phyloP scores from a whole-genome alignment of 139 green algal species.

The Desmodesmus armatus region DNA sequence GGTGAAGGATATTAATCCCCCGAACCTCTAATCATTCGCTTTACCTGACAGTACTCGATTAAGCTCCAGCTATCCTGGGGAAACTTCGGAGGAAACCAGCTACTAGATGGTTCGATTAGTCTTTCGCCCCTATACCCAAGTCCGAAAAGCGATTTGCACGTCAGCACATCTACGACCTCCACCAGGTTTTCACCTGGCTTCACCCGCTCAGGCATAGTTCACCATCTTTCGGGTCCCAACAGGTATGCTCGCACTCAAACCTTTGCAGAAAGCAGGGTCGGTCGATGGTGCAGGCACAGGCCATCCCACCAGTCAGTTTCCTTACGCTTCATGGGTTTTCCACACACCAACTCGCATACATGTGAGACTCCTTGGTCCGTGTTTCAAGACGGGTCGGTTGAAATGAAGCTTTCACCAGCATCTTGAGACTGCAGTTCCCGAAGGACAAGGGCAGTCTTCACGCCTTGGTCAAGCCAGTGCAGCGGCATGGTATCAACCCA shows the following conservation, averaged over 20 bases:
- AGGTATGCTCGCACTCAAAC: slow-evolving; percentile 91
- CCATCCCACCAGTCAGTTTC: slow-evolving; percentile 89
- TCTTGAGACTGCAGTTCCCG: slow-evolving; percentile 81
- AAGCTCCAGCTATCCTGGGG: slow-evolving; percentile 92
- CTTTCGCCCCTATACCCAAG: slow-evolving; percentile 98
- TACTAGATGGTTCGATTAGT: slow-evolving; percentile 99
- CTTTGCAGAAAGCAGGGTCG: slow-evolving; percentile 91
- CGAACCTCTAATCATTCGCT: slow-evolving; percentile 95
- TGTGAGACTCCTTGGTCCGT: slow-evolving; percentile 98
- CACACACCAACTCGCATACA: slow-evolving; percentile 92
- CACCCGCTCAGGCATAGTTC: slow-evolving; percentile 95
- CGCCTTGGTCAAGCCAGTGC: slow-evolving; percentile 76
- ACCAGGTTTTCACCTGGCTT: slow-evolving; percentile 95
- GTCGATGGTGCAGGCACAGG: slow-evolving; percentile 85
- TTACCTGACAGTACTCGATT: slow-evolving; percentile 90
- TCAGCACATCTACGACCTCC: slow-evolving; percentile 96
- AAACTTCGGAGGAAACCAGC: slow-evolving; percentile 97
- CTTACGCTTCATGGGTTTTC: slow-evolving; percentile 93
- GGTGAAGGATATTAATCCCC: slow-evolving; percentile 87
- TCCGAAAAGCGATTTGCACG: slow-evolving; percentile 98
- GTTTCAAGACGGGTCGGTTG: slow-evolving; percentile 94
- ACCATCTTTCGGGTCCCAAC: slow-evolving; percentile 96
- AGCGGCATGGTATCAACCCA: slow-evolving; percentile 69
- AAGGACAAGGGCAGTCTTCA: slow-evolving; percentile 73
- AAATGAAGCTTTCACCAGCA: slow-evolving; percentile 87